Conservation (phyloP, 1,139 yeast genomes). For the Protomyces lactucae-debilis region DNA sequence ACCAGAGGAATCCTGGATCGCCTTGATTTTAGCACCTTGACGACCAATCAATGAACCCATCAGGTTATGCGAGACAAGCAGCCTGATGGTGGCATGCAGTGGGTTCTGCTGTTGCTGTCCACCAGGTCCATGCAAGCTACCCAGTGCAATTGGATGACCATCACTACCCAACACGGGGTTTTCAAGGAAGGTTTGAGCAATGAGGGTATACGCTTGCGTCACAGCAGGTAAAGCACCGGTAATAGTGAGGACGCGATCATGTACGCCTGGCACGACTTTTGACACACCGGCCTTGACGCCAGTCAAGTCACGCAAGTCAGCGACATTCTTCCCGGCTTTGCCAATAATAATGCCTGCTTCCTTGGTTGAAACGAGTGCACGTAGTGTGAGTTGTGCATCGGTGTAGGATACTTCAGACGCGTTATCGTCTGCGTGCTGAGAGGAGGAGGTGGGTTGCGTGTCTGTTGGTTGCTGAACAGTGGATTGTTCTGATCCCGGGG, state of each 20-base stretch:
- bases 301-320: constrained; percentile 69
- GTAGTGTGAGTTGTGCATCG: constrained; percentile 38
- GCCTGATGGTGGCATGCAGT: constrained; percentile 52
- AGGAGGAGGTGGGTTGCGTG: background rate
- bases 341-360: constrained; percentile 93
- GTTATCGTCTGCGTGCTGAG: constrained; percentile 39
- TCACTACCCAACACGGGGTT: constrained; percentile 15
- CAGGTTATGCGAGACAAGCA: constrained; percentile 77
- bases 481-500: constrained; percentile 1
- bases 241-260: constrained; percentile 77
- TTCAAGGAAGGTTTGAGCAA: constrained; percentile 25
- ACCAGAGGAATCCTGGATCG: constrained; percentile 62
- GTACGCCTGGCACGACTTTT: constrained; percentile 72
- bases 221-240: constrained; percentile 73
- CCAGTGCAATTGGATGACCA: background rate
- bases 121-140: constrained; percentile 2
- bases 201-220: constrained; percentile 40
- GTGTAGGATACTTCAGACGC: constrained; percentile 31
- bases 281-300: constrained; percentile 87
- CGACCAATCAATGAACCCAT: constrained; percentile 90
- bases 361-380: constrained; percentile 74
- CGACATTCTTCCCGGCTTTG: constrained; percentile 75
- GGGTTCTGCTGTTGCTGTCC: constrained; percentile 16
- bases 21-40: constrained; percentile 75
- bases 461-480: background rate